phyloP scores from a whole-genome alignment of 176 grass and related monocot species.

The Pharus latifolius region DNA sequence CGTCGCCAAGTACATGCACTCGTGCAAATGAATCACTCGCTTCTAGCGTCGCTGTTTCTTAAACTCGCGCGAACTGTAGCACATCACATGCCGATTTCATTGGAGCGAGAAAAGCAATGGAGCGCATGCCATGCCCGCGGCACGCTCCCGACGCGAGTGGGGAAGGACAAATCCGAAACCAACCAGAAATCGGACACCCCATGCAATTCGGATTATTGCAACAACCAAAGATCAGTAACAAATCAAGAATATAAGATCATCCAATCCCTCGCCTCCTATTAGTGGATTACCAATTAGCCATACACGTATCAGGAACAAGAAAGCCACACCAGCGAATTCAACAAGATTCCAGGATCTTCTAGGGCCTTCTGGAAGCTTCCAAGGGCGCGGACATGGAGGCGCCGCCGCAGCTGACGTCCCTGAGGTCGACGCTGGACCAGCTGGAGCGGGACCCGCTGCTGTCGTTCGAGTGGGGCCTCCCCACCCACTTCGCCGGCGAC shows the following conservation, averaged over 20 bases:
- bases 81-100: neutral
- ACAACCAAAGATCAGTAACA: too few species aligned
- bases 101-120: too few species aligned
- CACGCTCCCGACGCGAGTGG: too few species aligned
- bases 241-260: too few species aligned
- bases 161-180: too few species aligned
- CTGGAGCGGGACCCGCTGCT: conserved; percentile 30
- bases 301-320: neutral
- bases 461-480: conserved; percentile 18
- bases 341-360: too few species aligned
- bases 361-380: neutral
- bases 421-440: conserved; percentile 30
- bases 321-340: neutral
- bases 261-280: too few species aligned
- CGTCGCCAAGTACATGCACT: neutral
- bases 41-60: neutral
- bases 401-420: conserved; percentile 18
- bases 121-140: too few species aligned
- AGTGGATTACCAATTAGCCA: neutral
- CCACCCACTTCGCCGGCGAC: neutral
- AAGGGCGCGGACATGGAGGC: conserved; percentile 5
- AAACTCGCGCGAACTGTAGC: neutral
- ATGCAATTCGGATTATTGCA: too few species aligned
- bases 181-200: too few species aligned
- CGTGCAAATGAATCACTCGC: neutral